These are phyloP conservation scores for Zygosaccharomyces pseudorouxii DNA, from an alignment of 805 yeast species.

Conservation along the genomic window DNA sequence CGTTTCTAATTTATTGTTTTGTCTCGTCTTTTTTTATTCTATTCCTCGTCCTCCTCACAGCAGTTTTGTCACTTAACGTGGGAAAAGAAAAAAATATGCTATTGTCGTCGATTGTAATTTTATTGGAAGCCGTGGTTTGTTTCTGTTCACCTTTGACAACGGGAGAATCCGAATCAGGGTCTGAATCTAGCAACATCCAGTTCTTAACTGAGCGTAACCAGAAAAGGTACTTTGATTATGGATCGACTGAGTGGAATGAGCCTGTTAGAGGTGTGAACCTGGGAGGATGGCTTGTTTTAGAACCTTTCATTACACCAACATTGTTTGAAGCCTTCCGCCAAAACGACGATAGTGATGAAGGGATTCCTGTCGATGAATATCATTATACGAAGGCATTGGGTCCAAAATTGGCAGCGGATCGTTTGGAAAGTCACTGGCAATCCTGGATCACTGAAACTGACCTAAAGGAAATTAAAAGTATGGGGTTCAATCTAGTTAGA, in stretches of 20 bases:
- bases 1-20: not conserved
- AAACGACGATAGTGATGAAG: conserved; percentile 31
- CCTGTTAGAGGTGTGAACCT: conserved; percentile 60
- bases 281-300: conserved; percentile 88
- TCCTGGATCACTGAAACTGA: conserved; percentile 73
- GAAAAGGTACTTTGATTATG: conserved; percentile 20
- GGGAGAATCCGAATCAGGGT: not conserved
- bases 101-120: not conserved
- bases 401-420: conserved; percentile 45
- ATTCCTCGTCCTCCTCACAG: not conserved
- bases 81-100: not conserved
- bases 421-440: conserved; percentile 69
- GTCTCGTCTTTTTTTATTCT: not conserved
- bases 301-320: conserved; percentile 79
- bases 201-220: conserved; percentile 16
- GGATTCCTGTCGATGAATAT: conserved; percentile 79
- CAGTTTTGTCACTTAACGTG: not conserved
- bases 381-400: conserved; percentile 62
- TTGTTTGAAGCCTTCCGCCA: conserved; percentile 51
- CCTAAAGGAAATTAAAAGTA: conserved; percentile 50
- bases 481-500: conserved; percentile 79
- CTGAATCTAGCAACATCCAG: conserved; percentile 7
- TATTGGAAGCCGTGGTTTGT: not conserved
- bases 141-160: not conserved
- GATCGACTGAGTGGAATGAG: conserved; percentile 9